Evolutionary conservation across 306 rosid genomes (phyloP).

Genomic region (Boehmeria nivea): DNA sequence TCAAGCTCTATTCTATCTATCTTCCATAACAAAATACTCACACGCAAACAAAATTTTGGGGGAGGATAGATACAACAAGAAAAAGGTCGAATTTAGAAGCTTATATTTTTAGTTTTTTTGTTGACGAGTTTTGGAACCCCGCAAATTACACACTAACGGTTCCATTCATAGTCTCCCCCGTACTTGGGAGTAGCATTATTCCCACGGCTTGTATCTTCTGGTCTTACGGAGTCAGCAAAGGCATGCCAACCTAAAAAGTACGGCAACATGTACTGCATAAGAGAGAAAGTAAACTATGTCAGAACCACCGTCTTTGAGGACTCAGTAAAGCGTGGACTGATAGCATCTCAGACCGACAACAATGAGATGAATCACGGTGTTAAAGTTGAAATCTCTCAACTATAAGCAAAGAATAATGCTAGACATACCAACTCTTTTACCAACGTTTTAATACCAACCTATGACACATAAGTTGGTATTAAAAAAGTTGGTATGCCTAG

Average conservation of each 20-base stretch:
- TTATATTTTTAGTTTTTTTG: not conserved
- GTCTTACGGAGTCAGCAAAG: slow-evolving; percentile 57
- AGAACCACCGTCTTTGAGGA: not conserved
- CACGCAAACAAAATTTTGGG: slow-evolving; percentile 14
- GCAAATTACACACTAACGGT: slow-evolving; percentile 32
- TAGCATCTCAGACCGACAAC: not conserved
- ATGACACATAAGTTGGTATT: too few species aligned
- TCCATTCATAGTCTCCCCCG: slow-evolving; percentile 90
- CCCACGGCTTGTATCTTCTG: slow-evolving; percentile 40
- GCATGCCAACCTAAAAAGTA: slow-evolving; percentile 86
- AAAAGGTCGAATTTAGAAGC: not conserved
- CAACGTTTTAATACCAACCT: too few species aligned
- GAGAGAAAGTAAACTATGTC: not conserved
- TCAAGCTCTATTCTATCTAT: slow-evolving; percentile 5
- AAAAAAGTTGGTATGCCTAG: too few species aligned
- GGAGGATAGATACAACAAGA: not conserved
- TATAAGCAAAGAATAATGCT: too few species aligned
- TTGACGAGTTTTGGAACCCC: too few species aligned
- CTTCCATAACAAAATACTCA: not conserved
- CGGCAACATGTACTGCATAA: slow-evolving; percentile 70
- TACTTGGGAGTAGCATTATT: slow-evolving; percentile 48
- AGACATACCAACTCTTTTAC: too few species aligned
- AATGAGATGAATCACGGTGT: not conserved
- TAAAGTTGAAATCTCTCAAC: too few species aligned
- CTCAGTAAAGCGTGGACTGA: too few species aligned